phyloP scores from a whole-genome alignment of 2,329 filamentous ascomycete species.

The Teratosphaeria nubilosa region DNA sequence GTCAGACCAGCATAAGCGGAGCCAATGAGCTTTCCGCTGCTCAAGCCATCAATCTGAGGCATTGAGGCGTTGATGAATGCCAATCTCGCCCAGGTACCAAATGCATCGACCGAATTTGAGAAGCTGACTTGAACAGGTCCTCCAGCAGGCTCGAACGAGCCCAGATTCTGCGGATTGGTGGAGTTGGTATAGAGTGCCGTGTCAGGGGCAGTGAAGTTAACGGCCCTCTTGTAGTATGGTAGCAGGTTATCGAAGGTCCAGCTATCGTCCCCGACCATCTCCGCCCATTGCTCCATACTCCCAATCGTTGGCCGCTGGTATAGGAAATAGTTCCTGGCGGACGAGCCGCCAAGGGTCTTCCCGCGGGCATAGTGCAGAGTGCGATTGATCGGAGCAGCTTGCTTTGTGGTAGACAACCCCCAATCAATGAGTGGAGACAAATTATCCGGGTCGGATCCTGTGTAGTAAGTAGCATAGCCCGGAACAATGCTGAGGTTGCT shows the following conservation, averaged over 20 bases:
- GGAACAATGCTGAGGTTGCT: conserved; percentile 13
- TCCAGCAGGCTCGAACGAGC: conserved; percentile 7
- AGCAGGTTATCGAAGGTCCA: conserved; percentile 22
- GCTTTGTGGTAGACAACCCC: conserved; percentile 9
- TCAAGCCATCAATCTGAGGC: conserved; percentile 7
- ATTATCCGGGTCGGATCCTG: conserved; percentile 1
- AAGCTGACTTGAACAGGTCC: conserved; percentile 28
- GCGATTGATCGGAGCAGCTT: conserved; percentile 7
- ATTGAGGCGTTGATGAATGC: conserved; percentile 9
- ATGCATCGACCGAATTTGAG: conserved; percentile 11
- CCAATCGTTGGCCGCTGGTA: conserved; percentile 19
- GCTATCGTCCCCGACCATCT: conserved; percentile 3
- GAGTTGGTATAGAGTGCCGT: conserved; percentile 5
- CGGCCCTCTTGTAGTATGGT: conserved; percentile 17
- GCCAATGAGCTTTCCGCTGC: conserved; percentile 9
- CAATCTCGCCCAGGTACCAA: conserved; percentile 5
- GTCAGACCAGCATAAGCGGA: conserved; percentile 8
- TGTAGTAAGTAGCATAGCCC: conserved; percentile 6
- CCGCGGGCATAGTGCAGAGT: conserved; percentile 12
- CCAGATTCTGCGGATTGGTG: conserved; percentile 4
- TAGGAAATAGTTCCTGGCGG: conserved; percentile 14
- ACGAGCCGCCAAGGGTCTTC: conserved; percentile 15
- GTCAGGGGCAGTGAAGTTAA: conserved; percentile 12
- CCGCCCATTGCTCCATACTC: conserved; percentile 19
- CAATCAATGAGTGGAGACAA: conserved; percentile 14